Conservation (phyloP, 1,139 yeast species). For the Yamadazyma sp. region DNA sequence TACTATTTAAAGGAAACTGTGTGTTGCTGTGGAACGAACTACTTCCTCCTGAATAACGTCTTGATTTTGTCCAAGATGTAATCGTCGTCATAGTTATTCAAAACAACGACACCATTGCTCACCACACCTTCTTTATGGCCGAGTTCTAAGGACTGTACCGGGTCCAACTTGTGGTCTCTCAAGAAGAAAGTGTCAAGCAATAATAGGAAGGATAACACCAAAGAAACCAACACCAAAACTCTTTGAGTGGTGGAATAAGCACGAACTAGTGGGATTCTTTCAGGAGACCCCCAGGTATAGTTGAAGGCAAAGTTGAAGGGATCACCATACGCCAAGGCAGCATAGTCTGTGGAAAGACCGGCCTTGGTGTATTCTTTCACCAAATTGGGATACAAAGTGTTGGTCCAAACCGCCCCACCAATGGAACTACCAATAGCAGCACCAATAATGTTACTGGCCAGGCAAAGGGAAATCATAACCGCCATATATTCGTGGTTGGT, state of each 20-base stretch:
- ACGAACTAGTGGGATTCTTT: slow-evolving; percentile 53
- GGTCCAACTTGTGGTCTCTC: slow-evolving; percentile 52
- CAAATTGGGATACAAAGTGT: slow-evolving; percentile 17
- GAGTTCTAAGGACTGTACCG: slow-evolving; percentile 36
- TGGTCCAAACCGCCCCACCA: slow-evolving; percentile 68
- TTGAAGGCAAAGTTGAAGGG: slow-evolving; percentile 49
- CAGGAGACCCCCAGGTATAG: slow-evolving; percentile 61
- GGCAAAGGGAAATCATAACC: slow-evolving; percentile 53
- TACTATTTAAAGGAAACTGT: too few species aligned
- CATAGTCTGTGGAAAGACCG: slow-evolving; percentile 23
- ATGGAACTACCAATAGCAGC: slow-evolving; percentile 55
- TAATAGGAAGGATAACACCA: slow-evolving; percentile 55
- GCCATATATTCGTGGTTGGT: slow-evolving; percentile 68
- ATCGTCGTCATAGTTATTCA: slow-evolving; percentile 40
- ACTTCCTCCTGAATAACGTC: slow-evolving; percentile 7
- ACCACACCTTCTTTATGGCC: slow-evolving; percentile 25
- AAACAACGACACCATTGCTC: slow-evolving; percentile 39
- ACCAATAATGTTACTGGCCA: slow-evolving; percentile 59
- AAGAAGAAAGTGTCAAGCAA: slow-evolving; percentile 48
- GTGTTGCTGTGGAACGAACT: too few species aligned
- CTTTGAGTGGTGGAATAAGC: slow-evolving; percentile 63
- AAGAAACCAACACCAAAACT: slow-evolving; percentile 56
- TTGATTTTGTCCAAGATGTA: slow-evolving; percentile 13
- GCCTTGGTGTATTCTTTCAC: slow-evolving; percentile 14
- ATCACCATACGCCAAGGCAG: slow-evolving; percentile 47